These are phyloP conservation scores for Bolboschoenoplectus hybrid DNA, from an alignment of 202 grass and related monocot species.

Conservation along the genomic window DNA sequence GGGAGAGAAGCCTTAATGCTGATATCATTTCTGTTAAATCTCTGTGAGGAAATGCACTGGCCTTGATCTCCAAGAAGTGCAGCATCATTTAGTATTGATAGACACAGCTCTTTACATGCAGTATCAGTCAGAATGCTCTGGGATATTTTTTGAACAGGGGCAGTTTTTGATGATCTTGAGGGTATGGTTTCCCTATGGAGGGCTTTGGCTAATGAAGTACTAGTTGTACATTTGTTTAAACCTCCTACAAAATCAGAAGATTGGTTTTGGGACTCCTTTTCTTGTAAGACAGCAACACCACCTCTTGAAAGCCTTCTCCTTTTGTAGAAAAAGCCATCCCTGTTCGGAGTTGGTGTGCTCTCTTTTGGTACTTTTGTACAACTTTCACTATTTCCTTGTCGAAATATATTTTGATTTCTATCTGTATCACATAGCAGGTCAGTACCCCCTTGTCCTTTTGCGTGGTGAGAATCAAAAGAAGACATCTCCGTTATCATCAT, in stretches of 20 bases:
- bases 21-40: constrained; percentile 38
- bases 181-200: not conserved
- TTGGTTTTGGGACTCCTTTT: constrained; percentile 34
- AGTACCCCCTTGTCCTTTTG: not conserved
- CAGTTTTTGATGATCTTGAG: constrained; percentile 38
- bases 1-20: constrained; percentile 49
- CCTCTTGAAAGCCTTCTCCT: constrained; percentile 39
- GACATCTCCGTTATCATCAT: constrained; percentile 30
- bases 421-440: constrained; percentile 14
- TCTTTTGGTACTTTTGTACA: constrained; percentile 19
- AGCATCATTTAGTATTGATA: constrained; percentile 56
- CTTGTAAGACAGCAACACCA: constrained; percentile 38
- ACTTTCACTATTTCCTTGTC: constrained; percentile 18
- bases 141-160: constrained; percentile 28
- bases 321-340: constrained; percentile 39
- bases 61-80: constrained; percentile 42
- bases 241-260: constrained; percentile 32
- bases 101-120: constrained; percentile 57
- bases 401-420: constrained; percentile 18
- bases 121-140: not conserved
- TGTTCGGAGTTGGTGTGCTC: constrained; percentile 1
- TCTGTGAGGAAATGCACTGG: constrained; percentile 29
- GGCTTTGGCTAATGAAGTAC: constrained; percentile 1
- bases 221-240: constrained; percentile 25
- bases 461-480: constrained; percentile 19